A percentile compares a stretch with the other conserved stretches of the same genome.
Conservation (phyloP, 2,329 filamentous ascomycete species). For the Acephala macrosclerotiorum region DNA sequence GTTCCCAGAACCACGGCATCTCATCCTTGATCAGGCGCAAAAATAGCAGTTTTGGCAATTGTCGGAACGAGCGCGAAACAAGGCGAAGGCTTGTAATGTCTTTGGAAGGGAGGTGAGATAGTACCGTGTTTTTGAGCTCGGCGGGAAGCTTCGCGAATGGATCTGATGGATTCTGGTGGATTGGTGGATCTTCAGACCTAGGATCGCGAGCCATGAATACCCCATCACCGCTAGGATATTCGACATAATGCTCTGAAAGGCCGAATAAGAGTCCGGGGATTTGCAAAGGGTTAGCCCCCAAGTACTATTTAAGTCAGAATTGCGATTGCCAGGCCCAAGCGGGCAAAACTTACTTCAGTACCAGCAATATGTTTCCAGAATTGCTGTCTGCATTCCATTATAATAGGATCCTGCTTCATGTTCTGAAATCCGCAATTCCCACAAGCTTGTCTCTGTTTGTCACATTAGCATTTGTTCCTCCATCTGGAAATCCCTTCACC, state of each 20-base stretch:
- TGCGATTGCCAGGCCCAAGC: background rate
- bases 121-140: slow-evolving; percentile 17
- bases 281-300: slow-evolving; percentile 24
- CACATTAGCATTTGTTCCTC: background rate
- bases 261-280: slow-evolving; percentile 21
- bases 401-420: background rate
- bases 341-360: background rate
- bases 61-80: slow-evolving; percentile 21
- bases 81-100: slow-evolving; percentile 13
- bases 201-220: background rate
- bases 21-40: slow-evolving; percentile 20
- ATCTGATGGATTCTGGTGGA: slow-evolving; percentile 16
- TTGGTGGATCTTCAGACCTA: background rate
- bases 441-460: slow-evolving; percentile 4
- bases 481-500: background rate
- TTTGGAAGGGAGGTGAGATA: slow-evolving; percentile 6
- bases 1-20: slow-evolving; percentile 26
- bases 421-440: background rate
- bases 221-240: slow-evolving; percentile 2
- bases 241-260: background rate
- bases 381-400: background rate
- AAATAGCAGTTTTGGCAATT: slow-evolving; percentile 16
- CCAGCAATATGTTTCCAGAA: background rate
- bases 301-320: background rate
- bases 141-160: slow-evolving; percentile 15